Base-by-base conservation (phyloP, 371 early-diverging fungal genomes). In the Entomophthora muscae region DNA sequence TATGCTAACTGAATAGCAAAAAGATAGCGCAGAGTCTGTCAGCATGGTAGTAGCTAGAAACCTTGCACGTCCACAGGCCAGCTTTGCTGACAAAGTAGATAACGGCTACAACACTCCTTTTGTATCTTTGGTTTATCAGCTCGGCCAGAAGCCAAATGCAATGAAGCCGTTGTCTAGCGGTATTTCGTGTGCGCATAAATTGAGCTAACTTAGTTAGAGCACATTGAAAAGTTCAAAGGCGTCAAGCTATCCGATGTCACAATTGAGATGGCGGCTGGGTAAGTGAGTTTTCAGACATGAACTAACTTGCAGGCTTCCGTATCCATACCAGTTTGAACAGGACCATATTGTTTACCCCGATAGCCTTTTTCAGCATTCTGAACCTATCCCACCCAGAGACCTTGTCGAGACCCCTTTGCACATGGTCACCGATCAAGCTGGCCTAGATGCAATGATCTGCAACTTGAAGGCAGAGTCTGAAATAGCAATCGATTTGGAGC, bases 271-370 rank as follows among this genome's bases (percentile, higher is more conserved):
- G 33, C 32, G 52, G 10, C 17, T 3, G n/a, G 22, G 60, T 68
- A 32, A 3, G 17, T 55, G 27, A 53, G n/a, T 27, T 68, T 30
- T 29, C n/a, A 58, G 28, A 1, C n/a, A 24, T 58, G 17, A n/a
- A n/a, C 13, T 1, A 54, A 26, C 28, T 55, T 63, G 42, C 65
- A 63, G 68, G 23, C 71, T 83, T 51, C 82, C 87, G 17, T 93
- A 98, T 69, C 96, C 98, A 26, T 98, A 98, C 69, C 80, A 80
- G 63, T 85, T 84, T 67, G 98, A 98, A 73, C 93, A 97, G 63
- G 69, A 73, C 51, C 72, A 86, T 65, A 67, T 90, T 32, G 75
- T 80, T n/a, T 86, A 86, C 68, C 93, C 96, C 0, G 66, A 71
- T 2, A 75, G 73, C 51, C 75, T 90, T 73, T 86, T 91, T 62